phyloP scores from a whole-genome alignment of 352 stramenopile genomes.

The Phytophthora boehmeriae region DNA sequence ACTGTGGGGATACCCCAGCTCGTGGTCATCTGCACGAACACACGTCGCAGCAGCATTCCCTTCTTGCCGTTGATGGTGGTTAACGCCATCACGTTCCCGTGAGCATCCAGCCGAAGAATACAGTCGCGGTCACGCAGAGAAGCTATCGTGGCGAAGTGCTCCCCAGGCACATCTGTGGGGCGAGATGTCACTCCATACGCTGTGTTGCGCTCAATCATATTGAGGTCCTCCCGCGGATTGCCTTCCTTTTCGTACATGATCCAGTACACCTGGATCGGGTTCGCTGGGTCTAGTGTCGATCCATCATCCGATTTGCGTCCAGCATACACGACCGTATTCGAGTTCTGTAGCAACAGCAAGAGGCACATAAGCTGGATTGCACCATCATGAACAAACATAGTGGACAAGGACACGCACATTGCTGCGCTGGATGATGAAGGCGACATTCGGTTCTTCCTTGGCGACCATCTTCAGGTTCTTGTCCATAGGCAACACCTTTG shows the following conservation, averaged over 20 bases:
- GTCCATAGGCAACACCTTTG: conserved; percentile 59
- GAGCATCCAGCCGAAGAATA: conserved; percentile 56
- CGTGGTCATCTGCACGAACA: conserved; percentile 86
- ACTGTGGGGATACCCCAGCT: conserved; percentile 84
- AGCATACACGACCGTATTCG: conserved; percentile 88
- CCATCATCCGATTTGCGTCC: conserved; percentile 44
- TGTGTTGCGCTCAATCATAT: conserved; percentile 87
- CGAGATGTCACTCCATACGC: conserved; percentile 71
- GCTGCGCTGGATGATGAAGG: conserved; percentile 89
- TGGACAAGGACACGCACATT: conserved; percentile 47
- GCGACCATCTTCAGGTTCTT: conserved; percentile 66
- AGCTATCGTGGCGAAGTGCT: conserved; percentile 56
- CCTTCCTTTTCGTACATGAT: conserved; percentile 88
- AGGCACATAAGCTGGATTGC: conserved; percentile 1
- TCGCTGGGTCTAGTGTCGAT: conserved; percentile 55
- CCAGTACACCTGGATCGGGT: conserved; percentile 82
- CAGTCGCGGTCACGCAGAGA: conserved; percentile 79
- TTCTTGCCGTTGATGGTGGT: conserved; percentile 76
- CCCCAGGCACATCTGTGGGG: conserved; percentile 39
- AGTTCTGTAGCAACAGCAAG: conserved; percentile 48
- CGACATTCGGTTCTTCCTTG: conserved; percentile 76
- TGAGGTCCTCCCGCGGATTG: conserved; percentile 75
- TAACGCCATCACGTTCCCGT: conserved; percentile 62
- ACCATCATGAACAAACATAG: background rate
- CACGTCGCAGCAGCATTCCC: conserved; percentile 69